Evolutionary conservation across 1,139 yeast species (phyloP).

Genomic region (Geotrichum carabidarum): DNA sequence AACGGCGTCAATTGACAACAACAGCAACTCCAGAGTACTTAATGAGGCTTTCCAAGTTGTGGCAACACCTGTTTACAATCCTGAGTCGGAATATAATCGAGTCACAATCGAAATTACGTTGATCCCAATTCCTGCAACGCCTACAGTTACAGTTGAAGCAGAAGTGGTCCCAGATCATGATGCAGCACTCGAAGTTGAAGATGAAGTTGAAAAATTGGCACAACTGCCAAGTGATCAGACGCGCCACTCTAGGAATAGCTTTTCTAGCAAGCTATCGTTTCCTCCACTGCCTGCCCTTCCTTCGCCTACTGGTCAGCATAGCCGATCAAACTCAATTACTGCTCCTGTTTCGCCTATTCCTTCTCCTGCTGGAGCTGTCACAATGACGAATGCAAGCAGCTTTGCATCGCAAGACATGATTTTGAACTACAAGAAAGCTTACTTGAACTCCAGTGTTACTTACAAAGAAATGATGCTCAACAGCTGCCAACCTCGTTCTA

Average conservation of each 20-base stretch:
- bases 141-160: not conserved
- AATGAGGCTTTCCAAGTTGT: not conserved
- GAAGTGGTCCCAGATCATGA: too few species aligned
- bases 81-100: not conserved
- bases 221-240: not conserved
- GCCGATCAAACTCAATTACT: not conserved
- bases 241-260: not conserved
- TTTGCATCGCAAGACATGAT: not conserved
- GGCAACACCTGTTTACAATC: not conserved
- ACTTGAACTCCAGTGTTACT: not conserved
- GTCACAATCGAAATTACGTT: not conserved
- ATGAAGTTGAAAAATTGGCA: not conserved
- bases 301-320: too few species aligned
- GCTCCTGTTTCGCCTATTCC: not conserved
- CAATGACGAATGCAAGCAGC: not conserved
- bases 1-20: not conserved
- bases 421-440: not conserved
- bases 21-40: not conserved
- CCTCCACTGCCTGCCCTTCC: not conserved
- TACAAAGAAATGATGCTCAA: slow-evolving; percentile 1
- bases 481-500: not conserved
- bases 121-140: not conserved
- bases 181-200: too few species aligned
- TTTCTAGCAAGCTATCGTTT: not conserved
- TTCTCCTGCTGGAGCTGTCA: not conserved